Evolutionary conservation across 2,329 filamentous ascomycete genomes (phyloP).

Genomic region (Neonectria neomacrospora): DNA sequence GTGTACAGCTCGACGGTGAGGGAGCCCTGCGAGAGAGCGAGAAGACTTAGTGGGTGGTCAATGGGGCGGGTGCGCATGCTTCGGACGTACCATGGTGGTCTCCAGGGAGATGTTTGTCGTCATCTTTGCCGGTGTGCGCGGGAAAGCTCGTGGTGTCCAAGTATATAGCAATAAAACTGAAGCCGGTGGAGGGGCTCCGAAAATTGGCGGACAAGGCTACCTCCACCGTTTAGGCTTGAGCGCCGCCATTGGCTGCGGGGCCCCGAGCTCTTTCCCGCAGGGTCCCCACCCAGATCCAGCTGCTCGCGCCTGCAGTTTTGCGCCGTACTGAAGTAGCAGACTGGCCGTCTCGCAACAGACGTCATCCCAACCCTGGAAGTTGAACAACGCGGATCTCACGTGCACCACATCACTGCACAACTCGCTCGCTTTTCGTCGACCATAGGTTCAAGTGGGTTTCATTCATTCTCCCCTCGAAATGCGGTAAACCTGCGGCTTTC

Average conservation of each 20-base stretch:
- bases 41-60: conserved; percentile 6
- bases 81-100: conserved; percentile 79
- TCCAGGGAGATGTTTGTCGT: conserved; percentile 82
- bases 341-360: conserved; percentile 20
- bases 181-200: conserved; percentile 15
- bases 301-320: conserved; percentile 18
- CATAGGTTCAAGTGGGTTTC: neutral
- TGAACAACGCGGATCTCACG: neutral
- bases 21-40: conserved; percentile 71
- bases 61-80: neutral
- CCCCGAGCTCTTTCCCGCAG: conserved; percentile 9
- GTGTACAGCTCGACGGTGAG: conserved; percentile 92
- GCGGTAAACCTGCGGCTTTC: conserved; percentile 3
- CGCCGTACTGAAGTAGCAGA: too few species aligned
- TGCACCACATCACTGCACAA: neutral
- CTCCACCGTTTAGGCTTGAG: neutral
- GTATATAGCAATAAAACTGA: neutral
- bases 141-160: neutral
- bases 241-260: conserved; percentile 10
- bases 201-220: conserved; percentile 1
- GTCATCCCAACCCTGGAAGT: conserved; percentile 19
- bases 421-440: neutral
- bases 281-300: conserved; percentile 13
- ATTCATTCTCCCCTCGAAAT: conserved; percentile 5
- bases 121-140: conserved; percentile 60